Evolutionary conservation across 2,329 filamentous ascomycete genomes (phyloP).

Genomic region (Lachnellula suecica): DNA sequence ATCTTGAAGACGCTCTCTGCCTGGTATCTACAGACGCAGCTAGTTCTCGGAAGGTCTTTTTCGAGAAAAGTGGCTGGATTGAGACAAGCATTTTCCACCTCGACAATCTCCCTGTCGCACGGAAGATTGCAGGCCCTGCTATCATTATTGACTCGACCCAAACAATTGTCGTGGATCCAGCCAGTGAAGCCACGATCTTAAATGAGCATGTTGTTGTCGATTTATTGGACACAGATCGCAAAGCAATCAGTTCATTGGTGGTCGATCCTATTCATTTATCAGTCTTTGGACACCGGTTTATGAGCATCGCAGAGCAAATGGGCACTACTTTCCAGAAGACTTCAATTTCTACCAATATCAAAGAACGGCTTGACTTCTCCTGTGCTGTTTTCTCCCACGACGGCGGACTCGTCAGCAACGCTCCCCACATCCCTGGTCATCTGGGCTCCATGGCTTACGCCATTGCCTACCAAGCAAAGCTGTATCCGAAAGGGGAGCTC

Average conservation of each 20-base stretch:
- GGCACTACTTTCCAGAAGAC: slow-evolving; percentile 75
- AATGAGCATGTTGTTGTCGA: slow-evolving; percentile 84
- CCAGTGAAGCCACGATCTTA: slow-evolving; percentile 65
- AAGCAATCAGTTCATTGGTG: slow-evolving; percentile 34
- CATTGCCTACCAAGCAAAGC: slow-evolving; percentile 71
- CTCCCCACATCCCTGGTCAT: slow-evolving; percentile 62
- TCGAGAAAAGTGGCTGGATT: background rate
- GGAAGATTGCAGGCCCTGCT: slow-evolving; percentile 71
- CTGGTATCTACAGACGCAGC: background rate
- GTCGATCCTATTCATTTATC: slow-evolving; percentile 74
- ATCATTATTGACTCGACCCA: slow-evolving; percentile 85
- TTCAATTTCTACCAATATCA: slow-evolving; percentile 71
- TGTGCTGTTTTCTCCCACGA: slow-evolving; percentile 73
- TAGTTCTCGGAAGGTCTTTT: background rate
- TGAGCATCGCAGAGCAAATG: slow-evolving; percentile 85
- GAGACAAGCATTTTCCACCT: background rate
- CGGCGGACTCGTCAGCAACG: slow-evolving; percentile 78
- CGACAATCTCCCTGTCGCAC: background rate
- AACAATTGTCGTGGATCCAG: slow-evolving; percentile 84
- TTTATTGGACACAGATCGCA: background rate
- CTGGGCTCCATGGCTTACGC: slow-evolving; percentile 21
- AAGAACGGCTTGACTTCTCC: slow-evolving; percentile 78
- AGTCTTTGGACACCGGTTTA: slow-evolving; percentile 78
- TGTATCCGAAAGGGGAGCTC: slow-evolving; percentile 76
- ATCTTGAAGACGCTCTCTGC: background rate